A percentile compares a stretch with the other conserved stretches of the same genome.
Evolutionary conservation across 163 green algal species (phyloP).

Genomic region (Scenedesmus sp.): DNA sequence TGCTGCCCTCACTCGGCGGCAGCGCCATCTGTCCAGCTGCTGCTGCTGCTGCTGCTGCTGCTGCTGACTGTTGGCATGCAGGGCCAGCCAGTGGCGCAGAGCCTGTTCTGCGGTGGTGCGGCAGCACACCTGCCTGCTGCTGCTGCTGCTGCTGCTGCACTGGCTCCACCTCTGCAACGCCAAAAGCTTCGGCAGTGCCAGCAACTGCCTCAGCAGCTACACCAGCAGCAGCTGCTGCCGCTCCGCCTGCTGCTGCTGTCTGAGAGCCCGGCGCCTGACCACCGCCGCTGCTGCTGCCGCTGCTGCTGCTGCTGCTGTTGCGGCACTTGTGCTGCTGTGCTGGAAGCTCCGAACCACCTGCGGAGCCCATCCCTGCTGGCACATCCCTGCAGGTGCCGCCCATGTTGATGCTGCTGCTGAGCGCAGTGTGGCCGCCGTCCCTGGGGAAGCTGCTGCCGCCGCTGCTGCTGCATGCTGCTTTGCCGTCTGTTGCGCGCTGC

Average conservation of each 20-base stretch:
- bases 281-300: not conserved
- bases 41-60: slow-evolving; percentile 19
- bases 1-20: not conserved
- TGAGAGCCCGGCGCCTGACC: not conserved
- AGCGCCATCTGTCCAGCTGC: not conserved
- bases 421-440: not conserved
- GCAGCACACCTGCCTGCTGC: slow-evolving; percentile 3
- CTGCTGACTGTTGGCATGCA: not conserved
- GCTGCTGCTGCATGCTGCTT: not conserved
- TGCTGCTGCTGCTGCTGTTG: slow-evolving; percentile 12
- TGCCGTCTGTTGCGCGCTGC: slow-evolving; percentile 49
- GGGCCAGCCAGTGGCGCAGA: not conserved
- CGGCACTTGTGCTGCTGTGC: not conserved
- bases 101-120: not conserved
- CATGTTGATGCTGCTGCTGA: not conserved
- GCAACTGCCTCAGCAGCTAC: not conserved
- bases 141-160: slow-evolving; percentile 20
- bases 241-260: not conserved
- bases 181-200: not conserved
- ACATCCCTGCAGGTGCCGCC: not conserved
- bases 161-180: not conserved
- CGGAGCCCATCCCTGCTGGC: not conserved
- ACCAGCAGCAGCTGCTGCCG: not conserved
- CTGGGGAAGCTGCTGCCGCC: not conserved
- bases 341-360: not conserved